Evolutionary conservation across 805 yeast species (phyloP).

Genomic region (Sugiyamaella lignohabitans): DNA sequence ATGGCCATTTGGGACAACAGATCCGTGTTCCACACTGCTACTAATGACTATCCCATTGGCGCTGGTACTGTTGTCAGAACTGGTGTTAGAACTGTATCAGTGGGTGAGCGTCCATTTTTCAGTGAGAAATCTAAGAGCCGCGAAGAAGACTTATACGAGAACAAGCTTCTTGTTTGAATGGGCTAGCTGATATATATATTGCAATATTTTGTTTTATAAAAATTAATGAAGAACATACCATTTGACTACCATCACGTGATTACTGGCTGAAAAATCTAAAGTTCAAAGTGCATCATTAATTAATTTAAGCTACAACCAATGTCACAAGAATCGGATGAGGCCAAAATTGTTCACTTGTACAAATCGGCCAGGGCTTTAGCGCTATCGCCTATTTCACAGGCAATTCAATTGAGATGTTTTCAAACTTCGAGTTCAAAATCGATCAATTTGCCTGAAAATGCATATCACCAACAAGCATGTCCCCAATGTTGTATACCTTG

Average conservation of each 20-base stretch:
- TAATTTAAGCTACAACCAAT: too few species aligned
- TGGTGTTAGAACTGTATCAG: constrained; percentile 27
- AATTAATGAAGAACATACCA: too few species aligned
- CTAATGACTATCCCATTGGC: constrained; percentile 39
- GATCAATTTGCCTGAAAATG: constrained; percentile 5
- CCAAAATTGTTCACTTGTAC: constrained; percentile 5
- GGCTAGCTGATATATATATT: too few species aligned
- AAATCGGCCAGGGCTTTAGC: constrained; percentile 7
- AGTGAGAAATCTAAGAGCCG: constrained; percentile 10
- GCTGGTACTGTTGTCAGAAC: constrained; percentile 19
- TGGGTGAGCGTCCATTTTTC: constrained; percentile 30
- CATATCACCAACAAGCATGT: constrained; percentile 10
- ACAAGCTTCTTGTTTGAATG: constrained; percentile 27
- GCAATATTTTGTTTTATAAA: too few species aligned
- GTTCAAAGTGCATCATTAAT: too few species aligned
- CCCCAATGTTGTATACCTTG: constrained; percentile 13
- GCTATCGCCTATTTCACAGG: constrained; percentile 2
- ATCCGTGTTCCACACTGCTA: constrained; percentile 56
- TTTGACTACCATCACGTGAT: too few species aligned
- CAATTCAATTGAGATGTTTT: constrained; percentile 6
- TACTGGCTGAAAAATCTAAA: too few species aligned
- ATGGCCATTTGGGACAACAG: constrained; percentile 80
- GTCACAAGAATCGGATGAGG: too few species aligned
- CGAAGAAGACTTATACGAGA: constrained; percentile 12
- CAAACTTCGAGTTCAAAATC: background rate